Percentiles rank a stretch among this genome's conserved stretches.
These are phyloP conservation scores for Lasiosphaeria miniovina DNA, from an alignment of 495 filamentous ascomycete species.

Conservation along the genomic window DNA sequence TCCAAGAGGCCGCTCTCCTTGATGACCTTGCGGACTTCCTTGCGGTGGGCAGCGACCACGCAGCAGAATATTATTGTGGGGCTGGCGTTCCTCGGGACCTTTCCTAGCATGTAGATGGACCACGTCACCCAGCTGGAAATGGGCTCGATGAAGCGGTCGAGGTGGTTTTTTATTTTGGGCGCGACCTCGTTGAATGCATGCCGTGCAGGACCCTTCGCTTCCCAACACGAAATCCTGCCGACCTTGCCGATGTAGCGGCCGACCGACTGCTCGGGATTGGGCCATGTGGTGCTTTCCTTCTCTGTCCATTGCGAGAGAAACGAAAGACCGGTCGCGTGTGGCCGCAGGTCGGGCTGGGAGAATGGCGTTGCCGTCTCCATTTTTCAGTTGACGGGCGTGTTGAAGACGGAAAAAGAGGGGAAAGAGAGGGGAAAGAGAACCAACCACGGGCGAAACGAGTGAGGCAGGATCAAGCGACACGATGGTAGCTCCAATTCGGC, in stretches of 20 bases:
- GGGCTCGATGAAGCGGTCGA: slow-evolving; percentile 7
- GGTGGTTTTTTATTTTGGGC: slow-evolving; percentile 6
- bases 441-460: too few relatives aligned
- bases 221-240: neutral
- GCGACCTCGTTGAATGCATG: slow-evolving; percentile 14
- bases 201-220: neutral
- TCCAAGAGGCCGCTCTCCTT: slow-evolving; percentile 10
- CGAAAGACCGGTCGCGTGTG: neutral
- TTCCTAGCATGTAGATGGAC: slow-evolving; percentile 12
- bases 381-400: too few relatives aligned
- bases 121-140: slow-evolving; percentile 12
- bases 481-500: too few relatives aligned
- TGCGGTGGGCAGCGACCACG: slow-evolving; percentile 7
- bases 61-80: slow-evolving; percentile 12
- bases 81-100: neutral
- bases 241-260: slow-evolving; percentile 3
- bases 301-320: neutral
- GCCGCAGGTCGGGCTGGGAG: neutral
- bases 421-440: too few relatives aligned
- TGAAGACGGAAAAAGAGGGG: too few relatives aligned
- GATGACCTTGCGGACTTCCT: slow-evolving; percentile 8
- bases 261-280: neutral
- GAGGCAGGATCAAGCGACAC: too few relatives aligned
- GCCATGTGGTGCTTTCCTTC: neutral
- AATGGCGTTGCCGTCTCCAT: neutral